Percentiles rank a stretch among this genome's conserved stretches.
Evolutionary conservation across 2,329 filamentous ascomycete species (phyloP).

Genomic region (Coleophoma cylindrospora): DNA sequence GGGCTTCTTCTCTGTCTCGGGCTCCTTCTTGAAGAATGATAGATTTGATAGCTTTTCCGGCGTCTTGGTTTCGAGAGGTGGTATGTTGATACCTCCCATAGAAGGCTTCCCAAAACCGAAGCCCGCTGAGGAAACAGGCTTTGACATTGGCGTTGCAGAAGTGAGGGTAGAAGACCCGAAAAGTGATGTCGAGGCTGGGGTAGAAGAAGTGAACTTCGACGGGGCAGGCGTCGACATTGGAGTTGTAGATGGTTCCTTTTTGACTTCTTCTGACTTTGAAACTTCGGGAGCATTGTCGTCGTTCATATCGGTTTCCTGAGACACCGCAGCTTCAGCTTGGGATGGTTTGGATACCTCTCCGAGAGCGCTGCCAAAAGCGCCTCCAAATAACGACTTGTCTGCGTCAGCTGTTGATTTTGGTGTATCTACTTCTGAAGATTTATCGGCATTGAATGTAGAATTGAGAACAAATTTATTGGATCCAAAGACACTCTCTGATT

Average conservation of each 20-base stretch:
- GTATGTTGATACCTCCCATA: neutral
- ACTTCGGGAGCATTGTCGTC: conserved; percentile 11
- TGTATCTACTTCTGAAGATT: conserved; percentile 54
- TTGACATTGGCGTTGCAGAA: conserved; percentile 1
- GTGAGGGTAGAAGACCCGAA: conserved; percentile 11
- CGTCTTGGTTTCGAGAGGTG: conserved; percentile 8
- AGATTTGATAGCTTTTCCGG: conserved; percentile 9
- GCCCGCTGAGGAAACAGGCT: conserved; percentile 6
- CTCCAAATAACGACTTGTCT: conserved; percentile 54
- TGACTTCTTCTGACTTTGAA: conserved; percentile 7
- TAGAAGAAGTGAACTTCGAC: conserved; percentile 12
- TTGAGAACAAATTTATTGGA: conserved; percentile 20
- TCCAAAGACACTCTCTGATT: conserved; percentile 6
- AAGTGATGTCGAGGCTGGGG: conserved; percentile 8
- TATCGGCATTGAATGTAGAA: conserved; percentile 31
- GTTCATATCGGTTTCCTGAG: conserved; percentile 50
- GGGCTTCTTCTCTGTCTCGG: conserved; percentile 8
- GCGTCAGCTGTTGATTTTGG: conserved; percentile 39
- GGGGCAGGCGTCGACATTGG: conserved; percentile 18
- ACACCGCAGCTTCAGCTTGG: conserved; percentile 11
- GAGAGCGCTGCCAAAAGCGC: conserved; percentile 54
- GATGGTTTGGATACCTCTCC: conserved; percentile 36
- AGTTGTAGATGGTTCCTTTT: conserved; percentile 13
- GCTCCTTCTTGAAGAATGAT: conserved; percentile 17
- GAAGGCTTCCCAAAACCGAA: conserved; percentile 18